Base-by-base conservation (phyloP, 768 basidiomycete genomes). In the Leccinellum albellum region DNA sequence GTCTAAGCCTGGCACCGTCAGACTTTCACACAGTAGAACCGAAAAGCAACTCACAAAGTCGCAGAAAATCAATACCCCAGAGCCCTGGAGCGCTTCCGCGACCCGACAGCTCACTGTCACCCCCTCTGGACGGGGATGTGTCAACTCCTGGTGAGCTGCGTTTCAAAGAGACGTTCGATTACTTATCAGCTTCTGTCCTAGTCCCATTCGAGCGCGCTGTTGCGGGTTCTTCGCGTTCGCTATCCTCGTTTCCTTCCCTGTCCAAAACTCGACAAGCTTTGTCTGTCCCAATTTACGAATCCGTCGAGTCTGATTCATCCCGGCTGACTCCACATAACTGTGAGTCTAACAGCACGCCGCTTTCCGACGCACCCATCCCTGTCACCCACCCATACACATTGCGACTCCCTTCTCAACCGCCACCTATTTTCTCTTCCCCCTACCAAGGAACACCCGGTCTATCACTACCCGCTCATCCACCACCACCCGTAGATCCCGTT, bases 401-500 rank as follows among this genome's bases (percentile, higher is more conserved):
- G 53, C 65, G 61, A 56, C 45, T 60, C 42, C 53, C 56, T 32
- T 60, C 68, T 32, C 62, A 64, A 46, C 45, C 56, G 35, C 58
- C 62, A 1, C 35, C 62, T 26, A 37, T 58, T 13, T 57, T 69
- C 32, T 51, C 62, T 46, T 64, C 54, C 32, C 68, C 55, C 57
- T 51, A 49, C 40, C 62, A 62, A 10, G 57, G 46, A 29, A 54
- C 54, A 2, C 55, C 60, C 21, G 60, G 61, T 8, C 54, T 64
- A 42, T 68, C 67, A 9, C 62, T 71, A 6, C 60, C 64, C 5
- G 57, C 66, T 40, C 75, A 74, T 31, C 70, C 54, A n/a, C 72
- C 60, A 35, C 61, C 61, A 23, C 63, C 63, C 26, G 26, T 71
- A 12, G 66, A 73, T 60, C 67, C 66, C 24, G 45, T 55, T 31